phyloP scores from a whole-genome alignment of 1,284 basidiomycete genomes.

The Irpex sp. region DNA sequence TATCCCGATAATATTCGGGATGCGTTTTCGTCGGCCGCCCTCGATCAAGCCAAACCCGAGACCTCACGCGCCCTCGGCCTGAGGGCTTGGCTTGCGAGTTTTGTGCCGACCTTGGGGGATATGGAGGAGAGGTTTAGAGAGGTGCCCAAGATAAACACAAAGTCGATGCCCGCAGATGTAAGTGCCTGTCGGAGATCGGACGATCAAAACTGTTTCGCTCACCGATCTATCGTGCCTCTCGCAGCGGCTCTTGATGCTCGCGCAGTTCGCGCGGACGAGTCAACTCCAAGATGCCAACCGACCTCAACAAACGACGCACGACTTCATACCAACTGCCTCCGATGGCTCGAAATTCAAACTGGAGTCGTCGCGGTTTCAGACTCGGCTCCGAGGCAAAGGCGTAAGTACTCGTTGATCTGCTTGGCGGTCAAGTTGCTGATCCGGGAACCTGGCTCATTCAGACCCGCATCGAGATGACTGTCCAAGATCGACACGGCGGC shows the following conservation, averaged over 20 bases:
- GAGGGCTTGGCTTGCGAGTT: constrained; percentile 26
- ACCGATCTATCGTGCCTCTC: background rate
- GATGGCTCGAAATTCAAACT: constrained; percentile 26
- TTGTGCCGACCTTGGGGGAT: constrained; percentile 17
- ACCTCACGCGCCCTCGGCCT: constrained; percentile 15
- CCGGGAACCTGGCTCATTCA: background rate
- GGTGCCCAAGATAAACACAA: constrained; percentile 21
- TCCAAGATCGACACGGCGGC: constrained; percentile 15
- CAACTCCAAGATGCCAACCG: constrained; percentile 45
- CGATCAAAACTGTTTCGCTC: background rate
- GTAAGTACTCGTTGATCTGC: constrained; percentile 12
- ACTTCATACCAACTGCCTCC: constrained; percentile 28
- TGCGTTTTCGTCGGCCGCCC: constrained; percentile 30
- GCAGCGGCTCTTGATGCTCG: constrained; percentile 34
- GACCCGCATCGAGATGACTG: constrained; percentile 3
- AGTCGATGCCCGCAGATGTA: constrained; percentile 16
- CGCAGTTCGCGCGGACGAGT: constrained; percentile 46
- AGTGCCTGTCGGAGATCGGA: constrained; percentile 6
- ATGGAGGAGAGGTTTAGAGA: constrained; percentile 23
- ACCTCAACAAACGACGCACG: constrained; percentile 36
- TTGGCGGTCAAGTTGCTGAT: no score
- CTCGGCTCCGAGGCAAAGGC: constrained; percentile 31
- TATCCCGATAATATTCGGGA: constrained; percentile 37
- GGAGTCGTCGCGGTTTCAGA: constrained; percentile 37
- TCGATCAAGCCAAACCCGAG: constrained; percentile 14